Evolutionary conservation across 2,329 filamentous ascomycete species (phyloP).

Genomic region (Clarireedia paspali): DNA sequence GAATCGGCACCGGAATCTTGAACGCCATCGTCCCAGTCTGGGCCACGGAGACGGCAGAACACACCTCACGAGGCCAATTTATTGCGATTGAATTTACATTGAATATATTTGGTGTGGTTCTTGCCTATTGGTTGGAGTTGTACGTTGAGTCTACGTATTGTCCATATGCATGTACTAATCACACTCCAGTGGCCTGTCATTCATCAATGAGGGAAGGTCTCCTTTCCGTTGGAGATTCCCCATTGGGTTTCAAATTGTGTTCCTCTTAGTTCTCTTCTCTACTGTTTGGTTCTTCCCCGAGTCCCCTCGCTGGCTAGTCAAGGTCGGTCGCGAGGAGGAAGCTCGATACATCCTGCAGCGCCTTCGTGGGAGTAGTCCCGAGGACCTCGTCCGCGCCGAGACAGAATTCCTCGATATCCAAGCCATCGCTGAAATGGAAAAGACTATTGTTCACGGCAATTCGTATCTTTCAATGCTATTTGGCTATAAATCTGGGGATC

Average conservation of each 20-base stretch:
- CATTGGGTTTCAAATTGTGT: constrained; percentile 49
- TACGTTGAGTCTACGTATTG: constrained; percentile 6
- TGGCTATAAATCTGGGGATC: neutral
- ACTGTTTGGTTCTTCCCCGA: constrained; percentile 47
- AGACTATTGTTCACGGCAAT: neutral
- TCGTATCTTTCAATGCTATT: neutral
- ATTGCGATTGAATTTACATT: constrained; percentile 66
- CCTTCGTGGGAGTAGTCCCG: neutral
- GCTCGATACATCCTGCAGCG: constrained; percentile 20
- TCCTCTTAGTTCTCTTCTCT: constrained; percentile 48
- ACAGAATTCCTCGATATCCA: neutral
- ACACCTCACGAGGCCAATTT: constrained; percentile 49
- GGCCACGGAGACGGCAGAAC: neutral
- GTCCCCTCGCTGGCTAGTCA: constrained; percentile 39
- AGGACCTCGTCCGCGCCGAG: neutral
- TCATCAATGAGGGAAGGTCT: neutral
- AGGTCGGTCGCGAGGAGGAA: constrained; percentile 36
- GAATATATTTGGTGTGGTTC: constrained; percentile 63
- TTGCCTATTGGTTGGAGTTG: constrained; percentile 50
- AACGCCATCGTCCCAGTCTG: neutral
- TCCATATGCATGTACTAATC: neutral
- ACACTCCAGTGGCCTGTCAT: neutral
- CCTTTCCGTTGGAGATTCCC: constrained; percentile 48
- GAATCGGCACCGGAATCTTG: neutral
- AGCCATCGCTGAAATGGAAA: neutral